These are phyloP conservation scores for Monosporozyma aquatica DNA, from an alignment of 805 yeast species.

Conservation along the genomic window DNA sequence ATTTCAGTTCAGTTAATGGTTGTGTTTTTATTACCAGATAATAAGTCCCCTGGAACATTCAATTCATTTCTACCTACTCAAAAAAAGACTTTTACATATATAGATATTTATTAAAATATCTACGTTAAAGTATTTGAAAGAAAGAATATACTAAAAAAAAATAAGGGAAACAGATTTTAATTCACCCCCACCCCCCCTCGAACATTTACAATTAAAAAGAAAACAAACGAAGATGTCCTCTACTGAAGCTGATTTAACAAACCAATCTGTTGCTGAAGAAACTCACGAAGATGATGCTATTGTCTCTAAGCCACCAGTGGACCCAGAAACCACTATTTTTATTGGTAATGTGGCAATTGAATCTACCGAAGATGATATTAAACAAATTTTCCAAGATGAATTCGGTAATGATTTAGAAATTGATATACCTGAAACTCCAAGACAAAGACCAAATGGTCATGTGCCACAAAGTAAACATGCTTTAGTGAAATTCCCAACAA, in stretches of 20 bases:
- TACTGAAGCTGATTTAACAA: conserved; percentile 3
- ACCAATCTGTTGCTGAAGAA: background rate
- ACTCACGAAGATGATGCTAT: background rate
- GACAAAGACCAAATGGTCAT: conserved; percentile 12
- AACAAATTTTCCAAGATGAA: conserved; percentile 20
- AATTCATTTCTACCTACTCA: too few species aligned
- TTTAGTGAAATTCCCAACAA: conserved; percentile 25
- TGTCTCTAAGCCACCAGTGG: conserved; percentile 10
- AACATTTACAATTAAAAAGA: background rate
- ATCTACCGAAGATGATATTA: conserved; percentile 23
- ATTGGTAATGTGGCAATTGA: conserved; percentile 28
- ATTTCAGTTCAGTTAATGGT: too few species aligned
- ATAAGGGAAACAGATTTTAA: too few species aligned
- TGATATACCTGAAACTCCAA: conserved; percentile 22
- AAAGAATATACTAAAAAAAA: too few species aligned
- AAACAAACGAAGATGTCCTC: conserved; percentile 2
- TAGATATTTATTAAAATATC: too few species aligned
- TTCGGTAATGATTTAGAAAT: conserved; percentile 22
- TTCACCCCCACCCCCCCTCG: background rate
- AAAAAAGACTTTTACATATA: too few species aligned
- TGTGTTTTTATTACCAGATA: too few species aligned
- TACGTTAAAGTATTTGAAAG: too few species aligned
- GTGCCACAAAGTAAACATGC: conserved; percentile 26
- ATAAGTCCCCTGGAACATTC: too few species aligned
- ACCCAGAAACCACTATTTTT: conserved; percentile 29